Evolutionary conservation across 495 filamentous ascomycete genomes (phyloP).

Genomic region (Tetracladium setigerum): DNA sequence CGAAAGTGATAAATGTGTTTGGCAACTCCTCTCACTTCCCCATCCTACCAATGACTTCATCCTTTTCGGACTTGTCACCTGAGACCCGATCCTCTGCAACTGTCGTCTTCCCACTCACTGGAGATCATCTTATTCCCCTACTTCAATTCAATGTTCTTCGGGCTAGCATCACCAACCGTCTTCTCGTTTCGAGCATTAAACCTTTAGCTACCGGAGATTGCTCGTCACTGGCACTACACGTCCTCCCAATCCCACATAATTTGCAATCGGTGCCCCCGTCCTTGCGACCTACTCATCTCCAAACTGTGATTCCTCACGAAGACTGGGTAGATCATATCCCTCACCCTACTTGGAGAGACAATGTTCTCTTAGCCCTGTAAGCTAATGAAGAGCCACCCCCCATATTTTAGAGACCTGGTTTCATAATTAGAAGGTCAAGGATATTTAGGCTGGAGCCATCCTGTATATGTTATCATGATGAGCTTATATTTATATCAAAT

Average conservation of each 20-base stretch:
- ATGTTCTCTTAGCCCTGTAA: constrained; percentile 18
- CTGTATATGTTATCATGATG: too few relatives aligned
- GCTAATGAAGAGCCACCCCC: too few relatives aligned
- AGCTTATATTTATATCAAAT: too few relatives aligned
- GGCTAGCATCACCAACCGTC: constrained; percentile 30
- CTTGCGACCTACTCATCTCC: constrained; percentile 21
- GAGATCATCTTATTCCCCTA: constrained; percentile 35
- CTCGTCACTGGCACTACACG: constrained; percentile 25
- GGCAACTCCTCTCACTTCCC: neutral
- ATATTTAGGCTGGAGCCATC: too few relatives aligned
- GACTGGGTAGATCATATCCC: constrained; percentile 31
- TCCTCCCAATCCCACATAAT: constrained; percentile 23
- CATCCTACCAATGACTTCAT: constrained; percentile 20
- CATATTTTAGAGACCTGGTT: too few relatives aligned
- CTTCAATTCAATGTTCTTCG: constrained; percentile 38
- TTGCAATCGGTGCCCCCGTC: constrained; percentile 20
- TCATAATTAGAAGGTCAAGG: too few relatives aligned
- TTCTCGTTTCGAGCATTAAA: constrained; percentile 28
- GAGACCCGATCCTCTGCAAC: neutral
- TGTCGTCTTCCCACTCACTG: constrained; percentile 31
- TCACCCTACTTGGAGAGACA: constrained; percentile 23
- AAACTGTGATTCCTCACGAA: constrained; percentile 22
- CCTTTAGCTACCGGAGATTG: constrained; percentile 21
- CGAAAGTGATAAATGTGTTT: constrained; percentile 3
- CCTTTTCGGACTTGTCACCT: constrained; percentile 19